Evolutionary conservation across 768 basidiomycete genomes (phyloP).

Genomic region (Suillus subalutaceus): DNA sequence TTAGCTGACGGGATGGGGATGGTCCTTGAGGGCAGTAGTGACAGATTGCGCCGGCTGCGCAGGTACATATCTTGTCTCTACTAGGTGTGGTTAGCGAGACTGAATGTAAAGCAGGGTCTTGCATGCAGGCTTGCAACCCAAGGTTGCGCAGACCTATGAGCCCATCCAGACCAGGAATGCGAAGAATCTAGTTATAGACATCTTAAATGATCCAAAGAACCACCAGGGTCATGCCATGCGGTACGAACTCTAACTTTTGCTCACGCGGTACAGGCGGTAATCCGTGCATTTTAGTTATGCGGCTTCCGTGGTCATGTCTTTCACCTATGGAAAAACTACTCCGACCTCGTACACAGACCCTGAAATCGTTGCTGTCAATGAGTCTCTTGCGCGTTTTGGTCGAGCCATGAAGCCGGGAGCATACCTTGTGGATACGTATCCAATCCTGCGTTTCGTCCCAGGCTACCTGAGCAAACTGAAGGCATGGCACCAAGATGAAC

Average conservation of each 20-base stretch:
- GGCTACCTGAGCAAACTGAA: slow-evolving; percentile 51
- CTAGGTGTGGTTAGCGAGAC: neutral
- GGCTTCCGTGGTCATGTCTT: neutral
- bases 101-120: neutral
- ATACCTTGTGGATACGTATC: slow-evolving; percentile 31
- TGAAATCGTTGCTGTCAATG: slow-evolving; percentile 34
- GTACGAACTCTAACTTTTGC: neutral
- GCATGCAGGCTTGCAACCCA: neutral
- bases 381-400: slow-evolving; percentile 29
- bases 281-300: neutral
- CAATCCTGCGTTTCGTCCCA: slow-evolving; percentile 27
- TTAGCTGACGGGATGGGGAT: slow-evolving; percentile 38
- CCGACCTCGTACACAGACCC: slow-evolving; percentile 41
- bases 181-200: neutral
- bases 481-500: slow-evolving; percentile 51
- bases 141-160: neutral
- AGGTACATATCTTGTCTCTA: neutral
- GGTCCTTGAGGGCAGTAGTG: slow-evolving; percentile 28
- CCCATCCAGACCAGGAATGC: neutral
- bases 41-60: slow-evolving; percentile 31
- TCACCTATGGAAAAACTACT: slow-evolving; percentile 11
- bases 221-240: neutral
- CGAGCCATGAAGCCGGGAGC: slow-evolving; percentile 25
- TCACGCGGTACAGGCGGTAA: neutral
- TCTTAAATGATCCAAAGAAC: neutral